phyloP scores from a whole-genome alignment of 768 basidiomycete genomes.

The Albatrellus ellisii region DNA sequence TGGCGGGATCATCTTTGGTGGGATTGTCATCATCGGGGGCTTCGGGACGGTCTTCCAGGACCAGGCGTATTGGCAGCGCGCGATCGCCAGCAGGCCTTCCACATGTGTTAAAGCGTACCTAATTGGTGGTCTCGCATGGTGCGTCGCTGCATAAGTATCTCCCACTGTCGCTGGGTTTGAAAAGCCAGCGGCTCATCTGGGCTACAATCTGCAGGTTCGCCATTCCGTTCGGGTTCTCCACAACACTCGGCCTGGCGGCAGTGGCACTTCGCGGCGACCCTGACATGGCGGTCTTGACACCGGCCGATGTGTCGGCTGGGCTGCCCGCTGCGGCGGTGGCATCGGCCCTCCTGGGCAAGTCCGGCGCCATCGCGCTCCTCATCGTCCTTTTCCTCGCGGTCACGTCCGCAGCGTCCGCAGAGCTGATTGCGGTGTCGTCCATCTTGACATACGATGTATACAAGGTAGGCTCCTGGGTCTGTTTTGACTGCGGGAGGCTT shows the following conservation, averaged over 20 bases:
- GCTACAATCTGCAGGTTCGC: slow-evolving; percentile 43
- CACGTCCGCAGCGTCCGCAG: slow-evolving; percentile 75
- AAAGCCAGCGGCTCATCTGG: too few species aligned
- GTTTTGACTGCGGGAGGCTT: not conserved
- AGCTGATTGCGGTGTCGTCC: slow-evolving; percentile 82
- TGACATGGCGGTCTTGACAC: slow-evolving; percentile 35
- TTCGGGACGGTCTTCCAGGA: slow-evolving; percentile 54
- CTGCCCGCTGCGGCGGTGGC: slow-evolving; percentile 79
- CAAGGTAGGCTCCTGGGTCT: slow-evolving; percentile 50
- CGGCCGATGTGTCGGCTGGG: slow-evolving; percentile 71
- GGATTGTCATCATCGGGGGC: slow-evolving; percentile 82
- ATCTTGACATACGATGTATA: slow-evolving; percentile 80
- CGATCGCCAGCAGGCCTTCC: slow-evolving; percentile 75
- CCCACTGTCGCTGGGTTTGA: too few species aligned
- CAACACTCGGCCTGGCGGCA: slow-evolving; percentile 77
- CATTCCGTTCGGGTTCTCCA: slow-evolving; percentile 79
- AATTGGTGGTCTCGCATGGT: slow-evolving; percentile 82
- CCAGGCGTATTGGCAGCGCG: slow-evolving; percentile 76
- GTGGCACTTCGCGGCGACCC: slow-evolving; percentile 62
- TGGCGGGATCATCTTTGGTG: slow-evolving; percentile 48
- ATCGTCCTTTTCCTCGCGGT: slow-evolving; percentile 81
- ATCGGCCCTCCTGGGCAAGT: slow-evolving; percentile 62
- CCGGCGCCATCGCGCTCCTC: slow-evolving; percentile 71
- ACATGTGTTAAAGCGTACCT: slow-evolving; percentile 84
- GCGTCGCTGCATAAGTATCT: slow-evolving; percentile 9